phyloP scores from a whole-genome alignment of 179 eudicot genomes.

The Beta macrorhiza region DNA sequence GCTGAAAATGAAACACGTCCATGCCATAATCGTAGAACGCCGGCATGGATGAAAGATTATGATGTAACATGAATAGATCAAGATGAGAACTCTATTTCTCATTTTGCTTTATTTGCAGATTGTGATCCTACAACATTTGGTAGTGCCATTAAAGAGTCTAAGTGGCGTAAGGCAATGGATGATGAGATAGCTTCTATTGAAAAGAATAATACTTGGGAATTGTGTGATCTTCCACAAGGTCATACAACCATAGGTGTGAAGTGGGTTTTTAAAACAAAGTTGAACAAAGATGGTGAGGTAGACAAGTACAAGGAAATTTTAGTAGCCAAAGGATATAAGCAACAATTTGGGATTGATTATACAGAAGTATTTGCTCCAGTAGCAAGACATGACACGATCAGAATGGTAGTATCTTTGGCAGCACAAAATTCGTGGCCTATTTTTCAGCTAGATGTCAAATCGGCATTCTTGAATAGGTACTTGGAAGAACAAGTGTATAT shows the following conservation, averaged over 20 bases:
- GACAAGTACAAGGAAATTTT: neutral
- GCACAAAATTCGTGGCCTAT: neutral
- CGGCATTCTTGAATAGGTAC: neutral
- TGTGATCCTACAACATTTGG: slow-evolving; percentile 19
- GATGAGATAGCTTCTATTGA: slow-evolving; percentile 17
- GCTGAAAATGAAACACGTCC: too few species aligned
- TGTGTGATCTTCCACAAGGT: neutral
- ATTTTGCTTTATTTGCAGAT: slow-evolving; percentile 23
- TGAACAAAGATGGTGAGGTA: neutral
- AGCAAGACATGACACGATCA: neutral
- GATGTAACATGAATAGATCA: neutral
- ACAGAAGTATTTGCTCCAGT: neutral
- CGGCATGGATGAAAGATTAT: slow-evolving; percentile 14
- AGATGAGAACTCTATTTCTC: slow-evolving; percentile 6
- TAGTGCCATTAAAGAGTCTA: slow-evolving; percentile 12
- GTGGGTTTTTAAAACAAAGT: neutral
- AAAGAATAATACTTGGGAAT: neutral
- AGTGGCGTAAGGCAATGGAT: slow-evolving; percentile 18
- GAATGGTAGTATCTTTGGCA: neutral
- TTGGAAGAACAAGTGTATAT: neutral
- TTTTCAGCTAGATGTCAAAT: neutral
- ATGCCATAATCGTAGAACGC: neutral
- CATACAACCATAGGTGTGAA: neutral
- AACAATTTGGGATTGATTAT: neutral
- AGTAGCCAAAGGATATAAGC: neutral